Conservation (phyloP, 495 filamentous ascomycete species). For the Aspergillus leporis region DNA sequence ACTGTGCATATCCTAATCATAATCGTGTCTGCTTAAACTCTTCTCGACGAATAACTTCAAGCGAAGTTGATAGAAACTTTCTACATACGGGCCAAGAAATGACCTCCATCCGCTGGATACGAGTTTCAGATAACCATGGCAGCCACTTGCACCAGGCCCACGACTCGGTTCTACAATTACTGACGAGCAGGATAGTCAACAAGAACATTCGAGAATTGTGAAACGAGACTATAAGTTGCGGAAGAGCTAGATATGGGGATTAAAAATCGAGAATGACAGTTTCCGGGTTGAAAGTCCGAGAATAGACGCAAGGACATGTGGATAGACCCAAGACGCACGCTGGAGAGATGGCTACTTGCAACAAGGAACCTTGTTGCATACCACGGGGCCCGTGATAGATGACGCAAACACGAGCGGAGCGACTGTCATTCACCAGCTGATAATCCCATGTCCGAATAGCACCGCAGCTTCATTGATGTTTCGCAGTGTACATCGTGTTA, state of each 20-base stretch:
- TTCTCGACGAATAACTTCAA: not conserved
- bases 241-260: conserved; percentile 6
- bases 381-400: not conserved
- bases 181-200: not conserved
- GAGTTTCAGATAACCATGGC: conserved; percentile 4
- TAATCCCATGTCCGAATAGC: not conserved
- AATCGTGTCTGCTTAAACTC: not conserved
- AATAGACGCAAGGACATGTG: not conserved
- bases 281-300: not conserved
- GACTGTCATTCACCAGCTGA: not conserved
- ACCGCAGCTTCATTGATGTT: not conserved
- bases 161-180: not conserved
- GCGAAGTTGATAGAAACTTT: not conserved
- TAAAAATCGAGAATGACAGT: not conserved
- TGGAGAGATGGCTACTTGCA: not conserved
- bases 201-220: not conserved
- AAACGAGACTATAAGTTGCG: not conserved
- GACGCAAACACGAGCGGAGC: not conserved
- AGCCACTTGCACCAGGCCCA: not conserved
- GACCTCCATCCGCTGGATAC: conserved; percentile 1
- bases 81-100: not conserved
- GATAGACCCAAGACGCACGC: not conserved
- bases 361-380: not conserved
- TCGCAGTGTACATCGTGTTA: not conserved
- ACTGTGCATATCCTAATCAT: not conserved